phyloP scores from a whole-genome alignment of 352 stramenopile species.

The Pythium dissimile region DNA sequence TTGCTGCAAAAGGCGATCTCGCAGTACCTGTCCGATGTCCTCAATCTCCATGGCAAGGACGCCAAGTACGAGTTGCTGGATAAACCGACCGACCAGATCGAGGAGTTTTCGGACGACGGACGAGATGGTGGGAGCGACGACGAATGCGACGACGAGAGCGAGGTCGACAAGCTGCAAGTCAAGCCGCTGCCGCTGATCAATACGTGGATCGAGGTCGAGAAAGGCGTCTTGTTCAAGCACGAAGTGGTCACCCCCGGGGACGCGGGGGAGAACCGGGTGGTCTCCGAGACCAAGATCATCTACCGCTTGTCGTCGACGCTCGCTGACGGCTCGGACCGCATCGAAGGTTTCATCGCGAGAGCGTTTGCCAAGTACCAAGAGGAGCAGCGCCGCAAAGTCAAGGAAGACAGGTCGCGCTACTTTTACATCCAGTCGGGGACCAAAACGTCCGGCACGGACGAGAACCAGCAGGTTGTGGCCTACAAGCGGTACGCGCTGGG shows the following conservation, averaged over 20 bases:
- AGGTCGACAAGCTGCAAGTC: slow-evolving; percentile 34
- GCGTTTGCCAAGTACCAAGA: slow-evolving; percentile 32
- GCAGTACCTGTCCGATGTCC: slow-evolving; percentile 23
- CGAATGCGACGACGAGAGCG: slow-evolving; percentile 23
- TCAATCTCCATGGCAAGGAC: slow-evolving; percentile 22
- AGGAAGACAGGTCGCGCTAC: slow-evolving; percentile 35
- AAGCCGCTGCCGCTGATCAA: slow-evolving; percentile 34
- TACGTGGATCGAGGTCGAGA: slow-evolving; percentile 45
- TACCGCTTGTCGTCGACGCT: slow-evolving; percentile 23
- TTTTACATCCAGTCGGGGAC: slow-evolving; percentile 30
- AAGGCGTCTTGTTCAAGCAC: slow-evolving; percentile 45
- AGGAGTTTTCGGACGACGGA: too few relatives aligned
- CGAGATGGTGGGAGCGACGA: too few relatives aligned
- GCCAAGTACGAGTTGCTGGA: slow-evolving; percentile 26
- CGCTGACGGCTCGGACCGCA: slow-evolving; percentile 25
- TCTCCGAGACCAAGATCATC: slow-evolving; percentile 18
- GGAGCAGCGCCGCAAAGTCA: slow-evolving; percentile 10
- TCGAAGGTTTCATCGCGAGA: slow-evolving; percentile 31
- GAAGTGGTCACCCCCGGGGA: slow-evolving; percentile 26
- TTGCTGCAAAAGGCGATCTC: slow-evolving; percentile 29
- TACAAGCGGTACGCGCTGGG: slow-evolving; percentile 78
- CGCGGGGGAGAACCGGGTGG: slow-evolving; percentile 5
- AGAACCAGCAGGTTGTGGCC: slow-evolving; percentile 18
- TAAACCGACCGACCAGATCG: too few relatives aligned
- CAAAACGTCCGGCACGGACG: slow-evolving; percentile 1